Base-by-base conservation (phyloP, 2,329 filamentous ascomycete species). In the Fusarium cyanostomum region DNA sequence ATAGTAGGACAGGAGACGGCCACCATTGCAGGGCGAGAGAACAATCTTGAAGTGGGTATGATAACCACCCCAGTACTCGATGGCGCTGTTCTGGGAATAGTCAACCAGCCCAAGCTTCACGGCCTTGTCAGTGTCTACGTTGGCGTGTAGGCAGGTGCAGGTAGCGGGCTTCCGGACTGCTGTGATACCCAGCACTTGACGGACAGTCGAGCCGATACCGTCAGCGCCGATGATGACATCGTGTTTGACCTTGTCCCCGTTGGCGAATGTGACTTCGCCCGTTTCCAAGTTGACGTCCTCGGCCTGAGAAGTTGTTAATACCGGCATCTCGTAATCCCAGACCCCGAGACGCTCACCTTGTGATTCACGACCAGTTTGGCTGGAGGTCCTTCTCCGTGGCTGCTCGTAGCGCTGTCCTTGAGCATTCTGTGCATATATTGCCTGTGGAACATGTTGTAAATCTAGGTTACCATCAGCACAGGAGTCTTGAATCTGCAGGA, bases 61-160 rank as follows among this genome's bases (percentile, higher is more conserved):
- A 33, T 84, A 79, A 2, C 86, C 86, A n/a, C 86, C 86, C 86
- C 86, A 89, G 72, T 87, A 89, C 70, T 89, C 84, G 1, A 89
- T 75, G 0, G 85, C 86, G 13, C 73, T 78, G 72, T 59, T 59
- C 10, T 59, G 38, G 4, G 58, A 44, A 3, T 44, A 59, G 11
- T 59, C 54, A 4, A 59, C 56, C 1, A 59, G n/a, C 4, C 34
- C 54, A 0, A 59, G 38, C 4, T 59, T 34, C 0, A 38, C 45
- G 1, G 58, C 54, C 7, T 59, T 52, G 5, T 59, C 39, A 5
- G 56, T 56, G 8, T 59, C 58, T 0, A 59, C 52, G 2, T 59
- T 59, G 3, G 45, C 59, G 5, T 56, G 56, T 12, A 59, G 58
- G 8, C 56, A 59, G 6, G 54, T 59, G 8, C 54, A 59, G 4